Conservation (phyloP, 768 basidiomycete genomes). For the Kwoniella heveanensis region DNA sequence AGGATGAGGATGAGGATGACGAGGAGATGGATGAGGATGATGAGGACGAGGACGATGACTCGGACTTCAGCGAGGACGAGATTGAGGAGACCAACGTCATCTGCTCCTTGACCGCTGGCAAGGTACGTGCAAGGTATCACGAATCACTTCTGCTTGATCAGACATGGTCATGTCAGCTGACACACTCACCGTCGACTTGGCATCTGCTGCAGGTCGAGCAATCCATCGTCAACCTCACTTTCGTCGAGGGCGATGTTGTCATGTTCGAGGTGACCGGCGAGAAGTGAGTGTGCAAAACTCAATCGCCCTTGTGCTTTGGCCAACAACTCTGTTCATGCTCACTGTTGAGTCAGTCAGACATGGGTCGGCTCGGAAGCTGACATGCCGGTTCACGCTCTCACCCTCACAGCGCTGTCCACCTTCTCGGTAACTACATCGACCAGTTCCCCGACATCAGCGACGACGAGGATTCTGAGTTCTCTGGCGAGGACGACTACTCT, state of each 20-base stretch:
- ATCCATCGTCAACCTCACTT: conserved; percentile 67
- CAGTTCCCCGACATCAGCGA: conserved; percentile 61
- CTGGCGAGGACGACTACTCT: conserved; percentile 74
- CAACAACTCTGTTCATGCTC: too few species aligned
- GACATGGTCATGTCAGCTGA: conserved; percentile 12
- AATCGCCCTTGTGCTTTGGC: too few species aligned
- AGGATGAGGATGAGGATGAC: conserved; percentile 25
- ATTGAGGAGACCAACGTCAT: conserved; percentile 61
- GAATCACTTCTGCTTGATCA: too few species aligned
- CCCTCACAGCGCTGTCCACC: conserved; percentile 62
- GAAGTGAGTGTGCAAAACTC: conserved; percentile 68
- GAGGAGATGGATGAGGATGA: conserved; percentile 36
- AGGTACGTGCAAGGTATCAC: conserved; percentile 59
- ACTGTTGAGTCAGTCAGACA: too few species aligned
- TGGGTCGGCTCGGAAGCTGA: background rate
- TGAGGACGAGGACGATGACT: conserved; percentile 55
- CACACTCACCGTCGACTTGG: background rate
- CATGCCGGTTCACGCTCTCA: background rate
- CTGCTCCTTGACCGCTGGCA: conserved; percentile 78
- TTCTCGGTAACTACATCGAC: conserved; percentile 81
- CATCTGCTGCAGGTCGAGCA: conserved; percentile 69
- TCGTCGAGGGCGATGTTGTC: conserved; percentile 67
- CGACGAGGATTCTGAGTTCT: conserved; percentile 66
- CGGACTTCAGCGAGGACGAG: conserved; percentile 46
- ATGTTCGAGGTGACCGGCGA: conserved; percentile 74